These are phyloP conservation scores for Yamadazyma dushanensis DNA, from an alignment of 1,139 yeast species.

Conservation along the genomic window DNA sequence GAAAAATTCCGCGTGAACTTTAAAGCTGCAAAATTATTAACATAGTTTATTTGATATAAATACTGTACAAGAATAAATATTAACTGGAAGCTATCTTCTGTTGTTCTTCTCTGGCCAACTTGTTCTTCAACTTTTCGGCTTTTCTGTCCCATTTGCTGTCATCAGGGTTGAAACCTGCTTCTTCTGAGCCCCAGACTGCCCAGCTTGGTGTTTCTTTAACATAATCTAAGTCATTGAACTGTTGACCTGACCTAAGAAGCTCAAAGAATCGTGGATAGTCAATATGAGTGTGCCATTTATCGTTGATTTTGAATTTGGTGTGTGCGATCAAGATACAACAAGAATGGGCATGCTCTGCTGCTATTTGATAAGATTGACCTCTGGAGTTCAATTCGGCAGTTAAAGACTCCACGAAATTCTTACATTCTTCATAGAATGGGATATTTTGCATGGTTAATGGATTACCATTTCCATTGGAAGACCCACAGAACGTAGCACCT, in stretches of 20 bases:
- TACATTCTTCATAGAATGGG: constrained; percentile 92
- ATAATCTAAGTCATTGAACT: constrained; percentile 80
- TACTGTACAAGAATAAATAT: constrained; percentile 4
- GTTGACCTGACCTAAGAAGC: constrained; percentile 60
- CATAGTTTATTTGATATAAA: constrained; percentile 1
- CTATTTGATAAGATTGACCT: constrained; percentile 74
- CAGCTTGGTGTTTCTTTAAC: constrained; percentile 79
- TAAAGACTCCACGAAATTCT: constrained; percentile 64
- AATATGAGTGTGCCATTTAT: constrained; percentile 87
- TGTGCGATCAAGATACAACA: constrained; percentile 89
- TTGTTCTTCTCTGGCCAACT: constrained; percentile 38
- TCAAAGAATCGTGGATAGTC: constrained; percentile 78
- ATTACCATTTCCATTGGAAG: constrained; percentile 76
- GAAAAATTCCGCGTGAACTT: too few species aligned
- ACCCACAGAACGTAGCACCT: constrained; percentile 94
- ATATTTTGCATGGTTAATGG: constrained; percentile 94
- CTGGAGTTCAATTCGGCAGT: constrained; percentile 58
- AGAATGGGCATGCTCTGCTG: constrained; percentile 95
- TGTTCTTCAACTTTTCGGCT: constrained; percentile 58
- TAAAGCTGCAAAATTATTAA: too few species aligned
- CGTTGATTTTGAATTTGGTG: constrained; percentile 64
- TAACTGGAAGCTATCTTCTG: constrained; percentile 10
- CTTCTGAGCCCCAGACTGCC: constrained; percentile 86
- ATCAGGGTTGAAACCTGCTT: constrained; percentile 88
- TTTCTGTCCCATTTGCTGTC: constrained; percentile 71